phyloP scores from a whole-genome alignment of 2,329 filamentous ascomycete genomes.

The Incumbomyces delicatus region DNA sequence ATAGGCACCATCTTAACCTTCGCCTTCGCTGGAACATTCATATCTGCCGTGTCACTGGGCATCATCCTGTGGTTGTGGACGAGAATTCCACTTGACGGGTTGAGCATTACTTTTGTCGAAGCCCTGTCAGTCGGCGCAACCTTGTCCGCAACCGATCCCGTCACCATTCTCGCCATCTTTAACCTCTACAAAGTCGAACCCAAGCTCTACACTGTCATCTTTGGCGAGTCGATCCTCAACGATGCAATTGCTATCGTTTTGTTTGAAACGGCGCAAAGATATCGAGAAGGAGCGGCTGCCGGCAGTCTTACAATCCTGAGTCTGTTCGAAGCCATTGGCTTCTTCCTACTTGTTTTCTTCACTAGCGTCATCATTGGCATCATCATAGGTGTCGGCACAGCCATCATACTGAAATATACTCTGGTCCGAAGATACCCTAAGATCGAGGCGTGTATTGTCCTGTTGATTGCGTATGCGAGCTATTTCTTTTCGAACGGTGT shows the following conservation, averaged over 20 bases:
- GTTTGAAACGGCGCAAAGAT: slow-evolving; percentile 93
- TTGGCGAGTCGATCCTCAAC: slow-evolving; percentile 95
- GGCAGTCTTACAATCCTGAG: slow-evolving; percentile 67
- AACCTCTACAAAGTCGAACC: slow-evolving; percentile 99
- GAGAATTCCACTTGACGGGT: slow-evolving; percentile 70
- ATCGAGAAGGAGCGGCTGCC: slow-evolving; percentile 63
- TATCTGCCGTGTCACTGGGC: slow-evolving; percentile 91
- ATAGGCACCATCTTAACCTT: slow-evolving; percentile 96
- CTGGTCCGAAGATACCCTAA: slow-evolving; percentile 86
- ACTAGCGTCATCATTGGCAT: slow-evolving; percentile 85
- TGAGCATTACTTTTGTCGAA: slow-evolving; percentile 85
- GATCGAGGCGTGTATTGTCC: slow-evolving; percentile 89
- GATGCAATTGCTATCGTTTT: slow-evolving; percentile 97
- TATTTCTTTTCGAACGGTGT: slow-evolving; percentile 98
- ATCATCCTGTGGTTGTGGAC: slow-evolving; percentile 84
- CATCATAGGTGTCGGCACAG: slow-evolving; percentile 74
- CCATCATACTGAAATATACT: slow-evolving; percentile 85
- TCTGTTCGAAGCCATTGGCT: slow-evolving; percentile 81
- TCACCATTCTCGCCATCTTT: slow-evolving; percentile 97
- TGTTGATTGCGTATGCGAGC: slow-evolving; percentile 88
- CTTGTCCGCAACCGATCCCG: slow-evolving; percentile 89
- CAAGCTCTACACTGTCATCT: slow-evolving; percentile 96
- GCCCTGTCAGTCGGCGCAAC: slow-evolving; percentile 95
- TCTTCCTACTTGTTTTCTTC: slow-evolving; percentile 94
- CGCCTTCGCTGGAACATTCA: slow-evolving; percentile 92